Evolutionary conservation across 2,329 filamentous ascomycete species (phyloP).

Genomic region (Teratosphaeria nubilosa): DNA sequence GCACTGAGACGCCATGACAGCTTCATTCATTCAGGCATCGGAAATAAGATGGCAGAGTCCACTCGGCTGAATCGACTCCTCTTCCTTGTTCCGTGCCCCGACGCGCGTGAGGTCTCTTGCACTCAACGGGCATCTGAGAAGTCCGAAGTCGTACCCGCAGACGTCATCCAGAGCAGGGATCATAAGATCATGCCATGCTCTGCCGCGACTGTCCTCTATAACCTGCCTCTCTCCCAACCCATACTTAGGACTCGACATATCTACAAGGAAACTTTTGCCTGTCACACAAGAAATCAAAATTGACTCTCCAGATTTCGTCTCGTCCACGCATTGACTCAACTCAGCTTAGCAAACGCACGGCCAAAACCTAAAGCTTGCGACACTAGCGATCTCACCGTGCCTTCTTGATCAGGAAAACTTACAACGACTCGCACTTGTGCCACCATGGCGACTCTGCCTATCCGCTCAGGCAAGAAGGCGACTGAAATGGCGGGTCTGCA

Average conservation of each 20-base stretch:
- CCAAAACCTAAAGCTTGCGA: neutral
- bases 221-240: neutral
- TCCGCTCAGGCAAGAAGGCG: neutral
- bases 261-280: neutral
- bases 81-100: too few species aligned
- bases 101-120: neutral
- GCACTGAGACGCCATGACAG: too few species aligned
- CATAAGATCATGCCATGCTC: neutral
- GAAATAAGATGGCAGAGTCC: neutral
- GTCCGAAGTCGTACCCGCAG: neutral
- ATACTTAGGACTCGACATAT: neutral
- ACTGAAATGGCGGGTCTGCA: slow-evolving; percentile 8
- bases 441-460: neutral
- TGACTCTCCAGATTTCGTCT: neutral
- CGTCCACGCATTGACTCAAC: neutral
- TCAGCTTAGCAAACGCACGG: neutral
- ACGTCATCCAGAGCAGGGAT: neutral
- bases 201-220: neutral
- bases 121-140: neutral
- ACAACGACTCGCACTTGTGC: neutral
- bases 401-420: neutral
- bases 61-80: neutral
- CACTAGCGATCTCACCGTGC: neutral
- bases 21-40: neutral
- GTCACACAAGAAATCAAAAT: neutral